Base-by-base conservation (phyloP, 164 flowering plant genomes). In the Houttuynia cordata region DNA sequence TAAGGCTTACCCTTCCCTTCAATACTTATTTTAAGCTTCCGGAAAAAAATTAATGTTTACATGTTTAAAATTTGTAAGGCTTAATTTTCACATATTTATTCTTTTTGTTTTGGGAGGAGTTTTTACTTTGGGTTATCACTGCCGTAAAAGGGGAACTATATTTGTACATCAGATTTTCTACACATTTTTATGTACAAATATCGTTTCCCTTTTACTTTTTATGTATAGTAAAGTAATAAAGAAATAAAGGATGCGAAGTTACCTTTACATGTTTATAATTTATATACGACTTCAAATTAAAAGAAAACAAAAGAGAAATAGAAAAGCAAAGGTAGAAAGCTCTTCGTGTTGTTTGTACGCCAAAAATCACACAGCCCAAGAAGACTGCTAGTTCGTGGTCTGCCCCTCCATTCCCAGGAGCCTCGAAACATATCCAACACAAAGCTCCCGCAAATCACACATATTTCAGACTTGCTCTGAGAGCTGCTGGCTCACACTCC, bases 391-490 rank as follows among this genome's bases (percentile, higher is more conserved):
- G 30, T 54, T 24, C 57, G 17, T 54, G 12, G 23, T 24, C 59
- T 30, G 59, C 59, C 19, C 41, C 55, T 30, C 59, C 59, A 57
- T 30, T 24, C 41, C 45, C 59, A 34, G 59, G 17, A 57, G 24
- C 45, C 41, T 19, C 20, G 34, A 34, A 34, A 57, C 45, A 19
- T 54, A 22, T 22, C 30, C 24, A 54, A 53, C 24, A 8, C 30
- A 22, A 22, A 22, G 34, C 34, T 0, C 34, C 57, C 23, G 8
- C 8, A 30, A 30, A 0, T 54, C 25, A 21, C 19, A 25, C 37
- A 21, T 15, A n/a, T 4, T 56, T 34, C 25, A 9, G 19, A 7
- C 15, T 56, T 2, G 37, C 37, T 30, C 37, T n/a, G n/a, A 30
- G 37, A 6, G 4, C 37, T 30, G 2, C 4, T 56, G 18, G 1